These are phyloP conservation scores for Chamaecrista fasciculata DNA, from an alignment of 306 rosid genomes.

Conservation along the genomic window DNA sequence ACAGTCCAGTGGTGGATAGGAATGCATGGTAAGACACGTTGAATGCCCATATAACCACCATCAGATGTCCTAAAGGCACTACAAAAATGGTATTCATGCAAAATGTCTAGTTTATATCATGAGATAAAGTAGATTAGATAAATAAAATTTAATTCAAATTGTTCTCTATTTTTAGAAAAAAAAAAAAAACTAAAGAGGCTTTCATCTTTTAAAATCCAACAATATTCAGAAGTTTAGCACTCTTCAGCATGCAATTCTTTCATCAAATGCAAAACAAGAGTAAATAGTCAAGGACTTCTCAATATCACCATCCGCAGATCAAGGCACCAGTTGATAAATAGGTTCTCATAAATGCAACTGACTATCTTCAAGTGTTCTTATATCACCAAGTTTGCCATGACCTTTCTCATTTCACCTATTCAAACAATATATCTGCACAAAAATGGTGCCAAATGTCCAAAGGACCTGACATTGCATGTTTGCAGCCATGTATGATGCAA, in stretches of 20 bases:
- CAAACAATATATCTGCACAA: background rate
- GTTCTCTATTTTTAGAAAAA: too few relatives aligned
- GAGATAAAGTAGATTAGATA: background rate
- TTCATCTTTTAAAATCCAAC: background rate
- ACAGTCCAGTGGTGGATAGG: background rate
- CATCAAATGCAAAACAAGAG: background rate
- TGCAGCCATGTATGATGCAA: background rate
- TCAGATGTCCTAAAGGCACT: background rate
- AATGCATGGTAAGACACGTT: background rate
- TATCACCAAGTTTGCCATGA: constrained; percentile 13
- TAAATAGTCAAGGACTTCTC: background rate
- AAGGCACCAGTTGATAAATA: background rate
- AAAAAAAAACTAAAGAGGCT: too few relatives aligned
- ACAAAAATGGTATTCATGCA: background rate
- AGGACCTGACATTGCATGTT: background rate
- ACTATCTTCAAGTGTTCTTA: background rate
- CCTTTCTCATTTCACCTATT: background rate
- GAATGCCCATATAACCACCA: background rate
- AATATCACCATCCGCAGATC: background rate
- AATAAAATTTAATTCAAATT: too few relatives aligned
- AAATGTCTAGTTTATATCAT: background rate
- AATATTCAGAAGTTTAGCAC: background rate
- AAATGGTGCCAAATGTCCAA: background rate
- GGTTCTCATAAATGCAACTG: constrained; percentile 8
- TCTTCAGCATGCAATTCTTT: background rate